Base-by-base conservation (phyloP, 2,329 filamentous ascomycete species). In the Ciborinia camelliae region DNA sequence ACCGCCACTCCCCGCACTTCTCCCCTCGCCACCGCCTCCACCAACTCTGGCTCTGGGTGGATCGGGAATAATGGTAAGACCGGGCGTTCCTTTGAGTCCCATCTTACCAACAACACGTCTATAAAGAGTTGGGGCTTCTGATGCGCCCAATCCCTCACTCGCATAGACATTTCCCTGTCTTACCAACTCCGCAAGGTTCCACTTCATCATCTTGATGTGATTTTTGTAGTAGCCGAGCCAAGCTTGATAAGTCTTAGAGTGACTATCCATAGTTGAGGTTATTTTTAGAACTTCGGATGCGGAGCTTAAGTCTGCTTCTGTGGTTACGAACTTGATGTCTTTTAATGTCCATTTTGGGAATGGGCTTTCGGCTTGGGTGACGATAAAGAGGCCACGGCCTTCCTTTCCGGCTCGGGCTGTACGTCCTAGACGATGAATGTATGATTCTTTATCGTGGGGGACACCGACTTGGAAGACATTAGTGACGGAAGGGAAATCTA, bases 401-500 rank as follows among this genome's bases (percentile, higher is more conserved):
- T 86, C 81, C 75, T 90, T 90, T 67, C 87, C 86, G 35, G 90
- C 90, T 72, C 91, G 88, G 64, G 83, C 90, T 10, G 90, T 94
- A 67, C 90, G 89, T 61, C 90, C 90, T 50, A 92, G 80, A 65
- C 90, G 86, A 76, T 92, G 90, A 66, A 93, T 89, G 73, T 92
- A 92, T 45, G 87, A 85, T 73, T 91, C 89, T 35, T 86, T 82
- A 67, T 85, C 83, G 5, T 81, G 78, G 1, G 90, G 88, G 5
- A 84, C 72, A 68, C 90, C 88, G 20, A 91, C 73, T 72, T 93
- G 90, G 65, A 93, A 87, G 67, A 92, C 90, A 72, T 92, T 89
- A n/a, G 88, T 90, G 28, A 93, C 90, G 62, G 86, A 81, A 35
- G 90, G 90, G 77, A 92, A 92, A 75, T 94, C 90, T 88, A 94